These are phyloP conservation scores for Juncus effusus DNA, from an alignment of 176 grass and related monocot species.

Conservation along the genomic window DNA sequence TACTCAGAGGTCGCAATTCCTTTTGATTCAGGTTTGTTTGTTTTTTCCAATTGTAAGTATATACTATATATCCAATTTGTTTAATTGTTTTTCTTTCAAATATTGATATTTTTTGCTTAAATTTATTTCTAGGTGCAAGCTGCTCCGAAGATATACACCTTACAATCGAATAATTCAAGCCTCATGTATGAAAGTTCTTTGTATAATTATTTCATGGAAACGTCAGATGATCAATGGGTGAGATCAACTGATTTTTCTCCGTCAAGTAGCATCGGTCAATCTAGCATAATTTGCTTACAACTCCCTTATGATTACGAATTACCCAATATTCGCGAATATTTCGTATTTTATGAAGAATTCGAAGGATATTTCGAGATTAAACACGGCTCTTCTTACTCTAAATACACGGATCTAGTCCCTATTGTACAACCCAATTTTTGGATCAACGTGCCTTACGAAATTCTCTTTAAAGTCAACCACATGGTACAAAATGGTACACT, in stretches of 20 bases:
- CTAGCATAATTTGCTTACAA: slow-evolving; percentile 68
- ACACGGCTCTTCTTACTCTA: slow-evolving; percentile 50
- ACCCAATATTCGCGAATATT: slow-evolving; percentile 58
- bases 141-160: slow-evolving; percentile 73
- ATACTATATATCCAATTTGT: not conserved
- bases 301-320: slow-evolving; percentile 33
- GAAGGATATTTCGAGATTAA: slow-evolving; percentile 32
- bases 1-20: slow-evolving; percentile 55
- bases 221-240: slow-evolving; percentile 65
- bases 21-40: slow-evolving; percentile 66
- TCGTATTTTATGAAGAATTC: slow-evolving; percentile 60
- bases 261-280: slow-evolving; percentile 67
- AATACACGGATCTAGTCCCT: slow-evolving; percentile 41
- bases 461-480: slow-evolving; percentile 82
- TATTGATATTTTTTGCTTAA: slow-evolving; percentile 1
- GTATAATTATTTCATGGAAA: slow-evolving; percentile 58
- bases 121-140: slow-evolving; percentile 52
- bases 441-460: slow-evolving; percentile 52
- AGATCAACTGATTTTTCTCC: slow-evolving; percentile 76
- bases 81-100: not conserved
- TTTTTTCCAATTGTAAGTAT: slow-evolving; percentile 1
- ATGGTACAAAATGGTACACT: slow-evolving; percentile 88
- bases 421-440: slow-evolving; percentile 41
- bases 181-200: slow-evolving; percentile 41
- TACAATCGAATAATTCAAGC: slow-evolving; percentile 1